Conservation (phyloP, 2,329 filamentous ascomycete species). For the Paraphoma sp. region DNA sequence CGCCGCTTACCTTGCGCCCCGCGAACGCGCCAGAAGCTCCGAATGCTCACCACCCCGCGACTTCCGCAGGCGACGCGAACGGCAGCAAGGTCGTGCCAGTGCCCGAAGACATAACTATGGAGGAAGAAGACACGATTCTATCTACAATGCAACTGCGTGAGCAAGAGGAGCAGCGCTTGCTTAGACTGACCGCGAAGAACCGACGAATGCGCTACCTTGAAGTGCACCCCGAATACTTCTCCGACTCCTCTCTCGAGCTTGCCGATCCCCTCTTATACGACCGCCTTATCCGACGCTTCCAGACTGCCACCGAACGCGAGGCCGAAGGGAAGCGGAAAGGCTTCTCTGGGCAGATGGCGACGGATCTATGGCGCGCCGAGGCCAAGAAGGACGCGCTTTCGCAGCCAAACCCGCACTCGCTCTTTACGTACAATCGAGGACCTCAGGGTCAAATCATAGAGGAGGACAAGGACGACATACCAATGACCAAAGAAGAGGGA, state of each 20-base stretch:
- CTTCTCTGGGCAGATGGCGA: slow-evolving; percentile 79
- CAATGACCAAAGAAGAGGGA: slow-evolving; percentile 70
- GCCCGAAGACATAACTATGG: slow-evolving; percentile 18
- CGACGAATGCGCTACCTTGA: slow-evolving; percentile 78
- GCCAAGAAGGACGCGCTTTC: slow-evolving; percentile 71
- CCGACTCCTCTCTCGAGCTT: slow-evolving; percentile 64
- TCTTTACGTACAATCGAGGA: slow-evolving; percentile 58
- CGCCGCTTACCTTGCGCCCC: slow-evolving; percentile 30
- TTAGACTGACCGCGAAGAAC: slow-evolving; percentile 69
- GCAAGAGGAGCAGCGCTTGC: slow-evolving; percentile 26
- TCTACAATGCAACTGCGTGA: slow-evolving; percentile 12
- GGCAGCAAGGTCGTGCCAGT: slow-evolving; percentile 4
- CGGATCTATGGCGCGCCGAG: slow-evolving; percentile 78
- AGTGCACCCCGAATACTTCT: slow-evolving; percentile 75
- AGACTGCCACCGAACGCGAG: slow-evolving; percentile 75
- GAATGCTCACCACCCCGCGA: slow-evolving; percentile 5
- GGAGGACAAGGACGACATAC: slow-evolving; percentile 64
- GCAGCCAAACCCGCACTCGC: slow-evolving; percentile 59
- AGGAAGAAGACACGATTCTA: slow-evolving; percentile 20
- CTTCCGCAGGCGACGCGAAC: not conserved
- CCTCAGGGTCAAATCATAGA: slow-evolving; percentile 63
- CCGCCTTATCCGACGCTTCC: slow-evolving; percentile 77
- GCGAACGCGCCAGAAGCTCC: slow-evolving; percentile 18
- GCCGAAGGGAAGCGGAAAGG: slow-evolving; percentile 76
- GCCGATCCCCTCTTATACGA: slow-evolving; percentile 83